Evolutionary conservation across 805 yeast species (phyloP).

Genomic region (Metschnikowia proteae): DNA sequence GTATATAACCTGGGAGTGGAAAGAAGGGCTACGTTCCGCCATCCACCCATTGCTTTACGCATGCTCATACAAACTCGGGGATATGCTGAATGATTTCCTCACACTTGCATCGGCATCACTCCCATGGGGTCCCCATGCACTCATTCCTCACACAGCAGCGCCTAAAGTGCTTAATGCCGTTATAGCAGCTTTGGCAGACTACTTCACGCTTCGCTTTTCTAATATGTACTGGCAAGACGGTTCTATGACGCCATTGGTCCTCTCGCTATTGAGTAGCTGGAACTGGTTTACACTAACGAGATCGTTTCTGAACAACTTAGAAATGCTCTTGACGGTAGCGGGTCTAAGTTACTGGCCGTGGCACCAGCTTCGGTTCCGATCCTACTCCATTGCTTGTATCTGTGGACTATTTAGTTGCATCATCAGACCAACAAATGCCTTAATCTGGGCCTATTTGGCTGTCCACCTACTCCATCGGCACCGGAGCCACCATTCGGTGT

Average conservation of each 20-base stretch:
- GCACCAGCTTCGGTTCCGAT: constrained; percentile 25
- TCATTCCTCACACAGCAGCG: constrained; percentile 17
- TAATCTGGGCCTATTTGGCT: constrained; percentile 74
- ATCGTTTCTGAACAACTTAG: constrained; percentile 82
- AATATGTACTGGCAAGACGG: constrained; percentile 28
- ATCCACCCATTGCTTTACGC: constrained; percentile 75
- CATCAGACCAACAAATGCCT: constrained; percentile 78
- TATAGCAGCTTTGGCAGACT: constrained; percentile 71
- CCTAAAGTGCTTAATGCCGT: constrained; percentile 73
- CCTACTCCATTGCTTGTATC: constrained; percentile 36
- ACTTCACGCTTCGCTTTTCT: constrained; percentile 49
- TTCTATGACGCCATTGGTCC: constrained; percentile 41
- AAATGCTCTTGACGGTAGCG: constrained; percentile 62
- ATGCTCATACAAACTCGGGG: constrained; percentile 34
- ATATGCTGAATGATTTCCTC: constrained; percentile 8
- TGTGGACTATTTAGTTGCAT: constrained; percentile 63
- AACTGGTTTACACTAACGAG: constrained; percentile 80
- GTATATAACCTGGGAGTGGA: constrained; percentile 93
- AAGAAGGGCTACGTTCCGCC: constrained; percentile 65
- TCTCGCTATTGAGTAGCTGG: constrained; percentile 65
- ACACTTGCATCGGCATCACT: background rate
- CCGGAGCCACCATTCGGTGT: constrained; percentile 17
- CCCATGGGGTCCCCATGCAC: constrained; percentile 10
- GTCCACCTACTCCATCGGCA: constrained; percentile 16
- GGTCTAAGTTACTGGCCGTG: constrained; percentile 75